Percentiles rank a stretch among this genome's conserved stretches.
Conservation (phyloP, 176 grass and related monocot species). For the Lolium rigidum region DNA sequence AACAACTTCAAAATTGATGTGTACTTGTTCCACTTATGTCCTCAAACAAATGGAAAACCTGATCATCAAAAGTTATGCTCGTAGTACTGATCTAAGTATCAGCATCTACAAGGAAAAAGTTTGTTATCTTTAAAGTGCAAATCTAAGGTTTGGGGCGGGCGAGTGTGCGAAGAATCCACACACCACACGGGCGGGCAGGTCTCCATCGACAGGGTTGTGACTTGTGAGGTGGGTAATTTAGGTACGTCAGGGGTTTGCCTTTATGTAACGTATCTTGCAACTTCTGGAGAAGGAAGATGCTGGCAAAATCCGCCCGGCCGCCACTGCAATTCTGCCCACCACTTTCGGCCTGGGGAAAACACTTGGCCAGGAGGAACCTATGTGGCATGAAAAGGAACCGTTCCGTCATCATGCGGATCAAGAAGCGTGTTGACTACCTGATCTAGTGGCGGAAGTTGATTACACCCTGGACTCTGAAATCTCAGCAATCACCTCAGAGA, state of each 20-base stretch:
- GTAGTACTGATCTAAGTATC: not conserved
- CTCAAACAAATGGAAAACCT: slow-evolving; percentile 22
- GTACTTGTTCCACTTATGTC: slow-evolving; percentile 8
- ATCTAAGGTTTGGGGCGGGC: slow-evolving; percentile 15
- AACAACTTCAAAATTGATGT: not conserved
- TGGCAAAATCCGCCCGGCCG: slow-evolving; percentile 33
- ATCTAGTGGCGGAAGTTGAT: slow-evolving; percentile 1
- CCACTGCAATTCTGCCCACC: slow-evolving; percentile 31
- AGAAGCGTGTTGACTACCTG: slow-evolving; percentile 4
- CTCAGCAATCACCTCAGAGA: not conserved
- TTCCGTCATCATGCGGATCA: slow-evolving; percentile 11
- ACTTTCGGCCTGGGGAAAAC: slow-evolving; percentile 18
- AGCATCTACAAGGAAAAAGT: too few species aligned
- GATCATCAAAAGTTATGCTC: not conserved
- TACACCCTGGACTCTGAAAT: not conserved
- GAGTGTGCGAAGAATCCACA: not conserved
- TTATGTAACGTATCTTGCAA: slow-evolving; percentile 51
- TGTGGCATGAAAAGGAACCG: slow-evolving; percentile 13
- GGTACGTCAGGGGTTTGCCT: slow-evolving; percentile 25
- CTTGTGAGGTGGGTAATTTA: slow-evolving; percentile 34
- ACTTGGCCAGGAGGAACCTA: slow-evolving; percentile 44
- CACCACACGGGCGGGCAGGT: not conserved
- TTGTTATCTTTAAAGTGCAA: not conserved
- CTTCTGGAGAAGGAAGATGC: slow-evolving; percentile 50
- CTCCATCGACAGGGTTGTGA: slow-evolving; percentile 36